Evolutionary conservation across 1,284 basidiomycete genomes (phyloP).

Genomic region (Earliella scabrosa): DNA sequence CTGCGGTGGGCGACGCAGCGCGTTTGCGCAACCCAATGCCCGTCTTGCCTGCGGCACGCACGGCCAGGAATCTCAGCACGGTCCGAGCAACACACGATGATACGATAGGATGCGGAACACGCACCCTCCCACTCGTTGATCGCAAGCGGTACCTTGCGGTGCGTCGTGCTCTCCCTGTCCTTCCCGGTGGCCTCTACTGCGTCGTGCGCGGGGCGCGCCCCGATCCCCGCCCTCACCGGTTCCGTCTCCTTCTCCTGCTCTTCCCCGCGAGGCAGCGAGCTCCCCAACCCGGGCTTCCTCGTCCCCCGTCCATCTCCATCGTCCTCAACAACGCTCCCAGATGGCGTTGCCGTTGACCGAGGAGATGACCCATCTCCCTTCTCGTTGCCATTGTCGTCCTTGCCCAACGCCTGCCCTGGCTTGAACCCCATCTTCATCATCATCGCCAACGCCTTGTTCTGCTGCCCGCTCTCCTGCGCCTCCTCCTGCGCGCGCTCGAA

Average conservation of each 20-base stretch:
- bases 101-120: constrained; percentile 24
- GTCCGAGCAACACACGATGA: background rate
- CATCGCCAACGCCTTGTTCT: constrained; percentile 79
- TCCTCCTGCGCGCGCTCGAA: constrained; percentile 78
- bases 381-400: constrained; percentile 21
- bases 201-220: constrained; percentile 11
- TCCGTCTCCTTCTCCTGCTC: constrained; percentile 14
- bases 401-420: constrained; percentile 76
- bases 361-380: background rate
- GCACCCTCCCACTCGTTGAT: constrained; percentile 78
- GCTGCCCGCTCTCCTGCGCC: constrained; percentile 42
- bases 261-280: background rate
- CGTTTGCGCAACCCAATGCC: constrained; percentile 79
- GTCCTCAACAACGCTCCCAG: constrained; percentile 78
- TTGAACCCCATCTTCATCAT: constrained; percentile 93
- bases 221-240: constrained; percentile 19
- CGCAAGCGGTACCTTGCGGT: constrained; percentile 66
- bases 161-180: constrained; percentile 28
- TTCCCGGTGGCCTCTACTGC: constrained; percentile 8
- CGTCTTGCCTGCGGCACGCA: constrained; percentile 59
- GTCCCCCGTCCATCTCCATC: constrained; percentile 50
- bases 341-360: constrained; percentile 46
- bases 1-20: constrained; percentile 60
- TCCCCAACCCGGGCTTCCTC: background rate
- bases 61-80: background rate